Conservation (phyloP, 2,329 filamentous ascomycete genomes). For the Hirsutella rhossiliensis region DNA sequence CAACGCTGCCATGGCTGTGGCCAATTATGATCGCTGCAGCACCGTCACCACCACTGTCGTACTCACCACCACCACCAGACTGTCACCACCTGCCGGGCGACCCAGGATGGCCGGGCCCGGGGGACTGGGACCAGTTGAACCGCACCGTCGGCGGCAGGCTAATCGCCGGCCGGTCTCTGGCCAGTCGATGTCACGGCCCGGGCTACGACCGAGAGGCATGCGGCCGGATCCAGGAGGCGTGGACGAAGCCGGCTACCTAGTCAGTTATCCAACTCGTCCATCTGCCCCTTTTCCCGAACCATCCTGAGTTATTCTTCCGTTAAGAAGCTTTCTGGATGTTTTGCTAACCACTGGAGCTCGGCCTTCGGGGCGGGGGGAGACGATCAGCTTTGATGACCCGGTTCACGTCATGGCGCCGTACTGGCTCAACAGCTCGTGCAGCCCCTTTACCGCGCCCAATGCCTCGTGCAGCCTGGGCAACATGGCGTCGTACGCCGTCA, state of each 20-base stretch:
- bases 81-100: background rate
- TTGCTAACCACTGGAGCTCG: too few species aligned
- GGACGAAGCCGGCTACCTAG: too few species aligned
- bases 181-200: background rate
- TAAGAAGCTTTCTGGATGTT: too few species aligned
- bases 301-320: too few species aligned
- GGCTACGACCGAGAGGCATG: too few species aligned
- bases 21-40: too few species aligned
- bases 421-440: constrained; percentile 24
- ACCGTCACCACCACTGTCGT: too few species aligned
- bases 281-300: background rate
- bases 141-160: background rate
- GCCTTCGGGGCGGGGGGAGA: too few species aligned
- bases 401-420: constrained; percentile 19
- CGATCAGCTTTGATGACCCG: background rate
- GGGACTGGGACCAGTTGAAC: background rate
- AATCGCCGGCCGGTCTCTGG: background rate
- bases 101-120: background rate
- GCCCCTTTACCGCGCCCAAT: constrained; percentile 23
- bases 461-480: constrained; percentile 30
- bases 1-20: too few species aligned
- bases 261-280: background rate
- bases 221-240: too few species aligned
- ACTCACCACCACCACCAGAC: too few species aligned
- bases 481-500: constrained; percentile 26